Evolutionary conservation across 495 filamentous ascomycete species (phyloP), one percentile per base, ranked within the genome.

Genomic region (Jackrogersella minutella): DNA sequence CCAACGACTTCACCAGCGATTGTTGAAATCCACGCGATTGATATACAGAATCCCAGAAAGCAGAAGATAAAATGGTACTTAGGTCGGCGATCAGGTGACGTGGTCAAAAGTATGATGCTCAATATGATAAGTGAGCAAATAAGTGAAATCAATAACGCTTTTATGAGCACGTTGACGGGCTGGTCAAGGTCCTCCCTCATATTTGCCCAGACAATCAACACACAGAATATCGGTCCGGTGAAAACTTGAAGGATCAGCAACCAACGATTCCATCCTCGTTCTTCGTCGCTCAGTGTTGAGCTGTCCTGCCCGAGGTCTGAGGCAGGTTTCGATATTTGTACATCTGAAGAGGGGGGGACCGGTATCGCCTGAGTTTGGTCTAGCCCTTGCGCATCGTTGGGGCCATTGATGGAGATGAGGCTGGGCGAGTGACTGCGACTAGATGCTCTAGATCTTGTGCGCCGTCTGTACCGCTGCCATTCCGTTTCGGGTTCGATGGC

Each of bases 1-100:
- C 91, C 93, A 5, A 99, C 96, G 13, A 99, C 96, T 77, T 99
- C 96, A 21, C 91, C 91, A 11, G 96, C 96, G 44, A 99, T 92
- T 10, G 93, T 97, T 17, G 90, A 92, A 63, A 99, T 98, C 96
- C 96, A 99, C 21, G 91, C 88, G 21, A 98, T 93, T 55, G 87
- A 84, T 57, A 99, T 94, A 7, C 88, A 76, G 73, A 99, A 99
- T n/a, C 96, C 96, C 0, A 93, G 78, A 68, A 96, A 91, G 75
- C 92, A 93, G 39, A 97, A 83, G 10, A 93, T 74, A 39, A 87
- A 86, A 30, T 92, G 88, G 78, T 89, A 91, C 52, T 81, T 77
- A 5, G 85, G 91, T 46, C 84, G 87, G 47, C 74, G 79, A 67
- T 76, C 77, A 10, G 81, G 78, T 21, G 80, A 83, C 4, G 91